Percentiles rank a stretch among this genome's conserved stretches.
These are phyloP conservation scores for Chlorella sorokiniana DNA, from an alignment of 139 green algal genomes.

Conservation along the genomic window DNA sequence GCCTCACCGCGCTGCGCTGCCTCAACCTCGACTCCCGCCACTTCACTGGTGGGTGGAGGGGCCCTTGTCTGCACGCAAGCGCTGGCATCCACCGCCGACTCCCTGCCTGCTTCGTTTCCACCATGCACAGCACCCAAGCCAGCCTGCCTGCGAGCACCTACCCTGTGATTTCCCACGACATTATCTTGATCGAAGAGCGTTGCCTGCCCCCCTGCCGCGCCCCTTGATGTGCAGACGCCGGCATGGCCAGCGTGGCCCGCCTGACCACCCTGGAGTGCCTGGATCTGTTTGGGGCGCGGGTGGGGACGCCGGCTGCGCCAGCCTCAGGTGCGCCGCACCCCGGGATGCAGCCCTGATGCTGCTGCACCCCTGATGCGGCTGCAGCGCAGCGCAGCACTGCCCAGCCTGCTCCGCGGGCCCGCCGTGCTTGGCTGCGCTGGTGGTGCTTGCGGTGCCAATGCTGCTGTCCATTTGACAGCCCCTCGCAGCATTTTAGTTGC, in stretches of 20 bases:
- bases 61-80: not conserved
- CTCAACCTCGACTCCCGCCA: conserved; percentile 55
- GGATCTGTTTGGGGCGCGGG: conserved; percentile 56
- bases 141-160: no score
- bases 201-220: not conserved
- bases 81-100: no score
- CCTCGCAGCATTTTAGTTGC: not conserved
- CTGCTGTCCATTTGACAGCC: not conserved
- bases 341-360: not conserved
- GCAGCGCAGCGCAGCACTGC: not conserved
- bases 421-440: not conserved
- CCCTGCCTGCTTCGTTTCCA: no score
- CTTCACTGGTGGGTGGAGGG: conserved; percentile 18
- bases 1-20: conserved; percentile 28
- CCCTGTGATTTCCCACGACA: not conserved
- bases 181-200: not conserved
- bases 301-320: conserved; percentile 50
- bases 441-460: not conserved
- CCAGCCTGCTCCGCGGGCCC: not conserved
- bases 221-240: conserved; percentile 23
- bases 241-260: conserved; percentile 36
- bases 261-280: conserved; percentile 51
- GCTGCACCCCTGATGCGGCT: not conserved
- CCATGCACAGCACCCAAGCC: no score
- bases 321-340: conserved; percentile 34